Evolutionary conservation across 139 green algal species (phyloP).

Genomic region (Micractinium sp.): DNA sequence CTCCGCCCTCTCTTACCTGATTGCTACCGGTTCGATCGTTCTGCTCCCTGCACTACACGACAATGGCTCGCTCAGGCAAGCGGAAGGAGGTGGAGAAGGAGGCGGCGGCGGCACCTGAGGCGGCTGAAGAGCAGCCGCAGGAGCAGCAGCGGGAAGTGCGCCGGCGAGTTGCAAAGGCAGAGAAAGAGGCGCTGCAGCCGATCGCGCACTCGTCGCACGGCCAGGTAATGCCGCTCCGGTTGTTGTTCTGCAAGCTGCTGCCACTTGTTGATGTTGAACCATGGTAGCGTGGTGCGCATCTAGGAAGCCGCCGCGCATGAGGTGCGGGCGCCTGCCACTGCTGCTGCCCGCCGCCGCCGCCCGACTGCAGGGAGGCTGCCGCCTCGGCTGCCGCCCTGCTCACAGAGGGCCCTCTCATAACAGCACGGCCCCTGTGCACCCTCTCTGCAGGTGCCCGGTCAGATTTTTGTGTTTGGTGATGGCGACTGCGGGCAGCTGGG

Average conservation of each 20-base stretch:
- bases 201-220: slow-evolving; percentile 39
- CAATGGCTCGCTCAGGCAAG: slow-evolving; percentile 4
- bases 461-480: slow-evolving; percentile 63
- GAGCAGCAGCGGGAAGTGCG: neutral
- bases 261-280: neutral
- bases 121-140: neutral
- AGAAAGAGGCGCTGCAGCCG: slow-evolving; percentile 29
- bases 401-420: neutral
- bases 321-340: neutral
- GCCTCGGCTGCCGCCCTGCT: too few species aligned
- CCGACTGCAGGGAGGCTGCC: neutral
- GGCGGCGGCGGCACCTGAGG: neutral
- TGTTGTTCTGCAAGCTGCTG: neutral
- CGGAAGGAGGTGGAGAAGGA: slow-evolving; percentile 20
- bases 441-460: slow-evolving; percentile 46
- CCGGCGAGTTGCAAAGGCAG: slow-evolving; percentile 1
- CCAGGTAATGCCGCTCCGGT: neutral
- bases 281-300: neutral
- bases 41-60: too few species aligned
- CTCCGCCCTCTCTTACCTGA: too few species aligned
- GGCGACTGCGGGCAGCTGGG: slow-evolving; percentile 77
- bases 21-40: too few species aligned
- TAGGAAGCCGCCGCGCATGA: too few species aligned
- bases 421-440: too few species aligned
- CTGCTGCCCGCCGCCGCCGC: too few species aligned